Base-by-base conservation (phyloP, 23 red algal species). In the Gracilariopsis chorda region DNA sequence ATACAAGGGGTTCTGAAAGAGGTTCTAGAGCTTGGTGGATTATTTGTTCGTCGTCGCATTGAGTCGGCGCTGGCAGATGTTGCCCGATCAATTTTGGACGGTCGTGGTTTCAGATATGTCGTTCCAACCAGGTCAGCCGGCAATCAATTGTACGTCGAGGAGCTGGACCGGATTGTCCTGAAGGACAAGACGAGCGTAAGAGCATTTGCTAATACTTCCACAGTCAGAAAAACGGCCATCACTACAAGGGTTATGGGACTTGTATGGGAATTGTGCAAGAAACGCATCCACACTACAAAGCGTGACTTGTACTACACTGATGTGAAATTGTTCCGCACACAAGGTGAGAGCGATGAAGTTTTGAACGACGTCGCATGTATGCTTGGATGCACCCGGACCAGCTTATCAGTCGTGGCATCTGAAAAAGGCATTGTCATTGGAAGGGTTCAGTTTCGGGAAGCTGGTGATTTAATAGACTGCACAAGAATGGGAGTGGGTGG, bases 391-490 rank as follows among this genome's bases (percentile, higher is more conserved):
- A 98, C 95, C 10, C 77, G 95, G 36, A 98, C 91, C 37, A 91
- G 84, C 24, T 69, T 98, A 16, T 86, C 86, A 2, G 95, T 98
- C 21, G 95, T 98, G 27, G 95, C 90, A 12, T 98, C 95, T n/a
- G 95, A 98, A 49, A 98, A 98, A 68, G 95, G 95, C 20, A 83
- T 94, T 40, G 95, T 98, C 19, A 93, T 98, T 82, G 95, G 95
- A 3, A 46, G 95, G 1, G 95, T 98, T 48, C 68, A 57, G 24
- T 98, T 98, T 86, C 90, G 79, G 30, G 95, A 98, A 72, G 95
- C 83, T 56, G 95, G 95, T n/a, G 95, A 98, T 59, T 51, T 84
- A 12, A 98, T 98, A 70, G 95, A 98, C 53, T 98, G 95, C 68
- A 94, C 90, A 16, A 51, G 86, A 7, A 98, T 98, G 95, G 95